Conservation (phyloP, 495 filamentous ascomycete genomes). For the Podospora sp. region DNA sequence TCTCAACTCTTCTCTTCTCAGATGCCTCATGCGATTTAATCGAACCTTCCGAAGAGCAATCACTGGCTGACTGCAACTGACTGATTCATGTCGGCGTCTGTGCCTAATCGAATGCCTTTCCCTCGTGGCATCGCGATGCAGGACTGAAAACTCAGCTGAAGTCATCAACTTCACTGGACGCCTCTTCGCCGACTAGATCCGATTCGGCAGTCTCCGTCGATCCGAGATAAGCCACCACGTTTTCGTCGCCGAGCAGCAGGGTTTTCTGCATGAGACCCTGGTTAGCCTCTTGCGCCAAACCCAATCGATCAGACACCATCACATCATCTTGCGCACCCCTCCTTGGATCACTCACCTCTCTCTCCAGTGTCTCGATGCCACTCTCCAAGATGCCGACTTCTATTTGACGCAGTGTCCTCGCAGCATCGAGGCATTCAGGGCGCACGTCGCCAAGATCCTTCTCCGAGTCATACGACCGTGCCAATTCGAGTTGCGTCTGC, state of each 20-base stretch:
- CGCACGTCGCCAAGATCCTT: slow-evolving; percentile 24
- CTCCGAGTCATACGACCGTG: not conserved
- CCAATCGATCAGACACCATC: not conserved
- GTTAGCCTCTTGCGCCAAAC: slow-evolving; percentile 28
- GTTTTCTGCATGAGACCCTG: slow-evolving; percentile 35
- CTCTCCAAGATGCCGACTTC: slow-evolving; percentile 62
- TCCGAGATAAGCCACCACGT: slow-evolving; percentile 49
- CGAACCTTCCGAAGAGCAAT: not conserved
- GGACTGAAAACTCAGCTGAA: slow-evolving; percentile 42
- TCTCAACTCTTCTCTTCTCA: not conserved
- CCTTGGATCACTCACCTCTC: slow-evolving; percentile 57
- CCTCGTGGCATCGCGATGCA: not conserved
- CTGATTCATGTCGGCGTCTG: not conserved
- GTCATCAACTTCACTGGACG: slow-evolving; percentile 49
- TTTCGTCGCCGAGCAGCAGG: slow-evolving; percentile 39
- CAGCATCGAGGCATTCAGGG: slow-evolving; percentile 44
- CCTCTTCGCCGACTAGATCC: slow-evolving; percentile 38
- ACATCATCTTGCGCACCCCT: not conserved
- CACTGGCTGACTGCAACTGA: not conserved
- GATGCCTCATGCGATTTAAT: not conserved
- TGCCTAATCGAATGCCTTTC: no score
- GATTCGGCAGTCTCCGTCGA: slow-evolving; percentile 44
- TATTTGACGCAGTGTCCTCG: slow-evolving; percentile 53
- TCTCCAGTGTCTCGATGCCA: slow-evolving; percentile 56
- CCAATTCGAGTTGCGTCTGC: slow-evolving; percentile 61